phyloP scores from a whole-genome alignment of 352 stramenopile genomes.

The Phytophthora aleatoria region DNA sequence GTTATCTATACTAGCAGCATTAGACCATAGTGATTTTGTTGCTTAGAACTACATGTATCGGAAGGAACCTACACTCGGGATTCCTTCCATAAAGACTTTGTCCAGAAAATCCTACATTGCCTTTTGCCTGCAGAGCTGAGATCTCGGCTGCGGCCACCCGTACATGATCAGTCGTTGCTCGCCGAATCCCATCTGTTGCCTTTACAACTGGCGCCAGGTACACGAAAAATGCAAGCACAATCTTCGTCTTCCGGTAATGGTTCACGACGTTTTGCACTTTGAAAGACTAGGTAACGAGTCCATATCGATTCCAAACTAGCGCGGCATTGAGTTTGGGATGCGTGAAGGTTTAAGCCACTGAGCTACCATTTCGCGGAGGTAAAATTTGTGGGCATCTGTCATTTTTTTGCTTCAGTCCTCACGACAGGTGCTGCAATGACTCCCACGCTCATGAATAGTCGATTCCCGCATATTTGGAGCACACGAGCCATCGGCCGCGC shows the following conservation, averaged over 20 bases:
- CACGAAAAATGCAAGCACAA: conserved; percentile 15
- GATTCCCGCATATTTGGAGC: background rate
- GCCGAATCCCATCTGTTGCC: conserved; percentile 1
- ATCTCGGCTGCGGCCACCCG: background rate
- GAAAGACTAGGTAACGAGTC: background rate
- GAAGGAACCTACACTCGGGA: no score
- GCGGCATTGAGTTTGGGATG: background rate
- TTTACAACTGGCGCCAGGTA: conserved; percentile 1
- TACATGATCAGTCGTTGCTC: conserved; percentile 8
- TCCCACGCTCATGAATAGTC: background rate
- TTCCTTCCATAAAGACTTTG: no score
- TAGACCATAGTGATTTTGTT: no score
- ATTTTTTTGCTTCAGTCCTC: background rate
- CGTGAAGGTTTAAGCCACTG: background rate
- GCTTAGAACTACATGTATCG: no score
- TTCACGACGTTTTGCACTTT: background rate
- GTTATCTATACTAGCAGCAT: no score
- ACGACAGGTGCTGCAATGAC: background rate
- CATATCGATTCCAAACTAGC: background rate
- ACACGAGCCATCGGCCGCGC: background rate
- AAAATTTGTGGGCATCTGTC: background rate
- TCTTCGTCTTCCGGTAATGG: background rate
- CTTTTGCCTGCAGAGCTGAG: conserved; percentile 2
- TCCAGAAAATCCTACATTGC: background rate
- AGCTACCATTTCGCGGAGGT: background rate